Evolutionary conservation across 371 early-diverging fungal species (phyloP).

Genomic region (Mortierella sp.): DNA sequence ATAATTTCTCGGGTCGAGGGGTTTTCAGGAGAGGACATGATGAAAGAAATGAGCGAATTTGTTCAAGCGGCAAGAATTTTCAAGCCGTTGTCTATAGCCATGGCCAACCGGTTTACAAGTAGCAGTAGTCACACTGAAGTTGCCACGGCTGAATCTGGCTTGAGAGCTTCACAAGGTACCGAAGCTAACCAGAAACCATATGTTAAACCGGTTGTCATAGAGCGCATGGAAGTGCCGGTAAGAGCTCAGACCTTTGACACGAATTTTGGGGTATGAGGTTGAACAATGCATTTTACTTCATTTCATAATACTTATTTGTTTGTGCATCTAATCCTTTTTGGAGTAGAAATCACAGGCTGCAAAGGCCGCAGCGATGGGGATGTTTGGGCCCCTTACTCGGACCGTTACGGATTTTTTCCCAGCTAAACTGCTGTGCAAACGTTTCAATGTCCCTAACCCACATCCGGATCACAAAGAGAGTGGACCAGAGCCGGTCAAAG

Average conservation of each 20-base stretch:
- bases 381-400: slow-evolving; percentile 84
- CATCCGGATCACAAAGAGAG: slow-evolving; percentile 66
- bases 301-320: too few relatives aligned
- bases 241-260: not conserved
- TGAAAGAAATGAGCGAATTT: slow-evolving; percentile 83
- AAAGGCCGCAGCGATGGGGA: slow-evolving; percentile 74
- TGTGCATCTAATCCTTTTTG: not conserved
- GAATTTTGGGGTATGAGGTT: not conserved
- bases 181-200: slow-evolving; percentile 49
- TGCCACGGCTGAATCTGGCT: slow-evolving; percentile 58
- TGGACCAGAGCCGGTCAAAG: slow-evolving; percentile 53
- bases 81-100: slow-evolving; percentile 77
- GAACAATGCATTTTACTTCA: too few relatives aligned
- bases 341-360: slow-evolving; percentile 63
- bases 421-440: slow-evolving; percentile 77
- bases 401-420: slow-evolving; percentile 73
- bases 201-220: slow-evolving; percentile 6
- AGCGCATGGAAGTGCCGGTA: slow-evolving; percentile 33
- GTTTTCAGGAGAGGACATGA: slow-evolving; percentile 61
- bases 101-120: slow-evolving; percentile 84
- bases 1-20: slow-evolving; percentile 55
- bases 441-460: slow-evolving; percentile 85
- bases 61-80: slow-evolving; percentile 85
- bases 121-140: slow-evolving; percentile 52
- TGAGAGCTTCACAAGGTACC: slow-evolving; percentile 60